phyloP scores from a whole-genome alignment of 2,329 filamentous ascomycete species.

The Pyricularia sp. region DNA sequence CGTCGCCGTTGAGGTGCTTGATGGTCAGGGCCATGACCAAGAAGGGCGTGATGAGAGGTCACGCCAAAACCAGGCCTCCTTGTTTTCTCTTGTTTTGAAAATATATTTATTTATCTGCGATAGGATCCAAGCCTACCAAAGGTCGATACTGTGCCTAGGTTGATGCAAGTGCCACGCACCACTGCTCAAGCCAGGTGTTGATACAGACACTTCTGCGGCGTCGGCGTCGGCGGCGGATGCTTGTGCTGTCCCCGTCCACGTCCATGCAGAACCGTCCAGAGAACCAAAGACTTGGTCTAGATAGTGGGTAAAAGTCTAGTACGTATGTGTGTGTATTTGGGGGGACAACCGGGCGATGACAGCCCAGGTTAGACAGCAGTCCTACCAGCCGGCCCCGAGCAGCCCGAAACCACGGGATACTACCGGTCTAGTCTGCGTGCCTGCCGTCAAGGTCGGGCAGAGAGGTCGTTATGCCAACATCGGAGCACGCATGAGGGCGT shows the following conservation, averaged over 20 bases:
- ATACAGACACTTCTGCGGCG: not conserved
- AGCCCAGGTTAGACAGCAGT: not conserved
- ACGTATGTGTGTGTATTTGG: no score
- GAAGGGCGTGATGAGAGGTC: not conserved
- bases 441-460: not conserved
- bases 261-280: not conserved
- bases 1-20: constrained; percentile 54
- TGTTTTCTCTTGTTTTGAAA: not conserved
- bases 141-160: no score
- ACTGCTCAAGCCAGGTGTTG: not conserved
- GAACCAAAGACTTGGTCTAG: no score
- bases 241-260: not conserved
- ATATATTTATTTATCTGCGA: not conserved
- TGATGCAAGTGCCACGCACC: not conserved
- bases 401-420: not conserved
- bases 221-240: not conserved
- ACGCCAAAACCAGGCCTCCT: not conserved
- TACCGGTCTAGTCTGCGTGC: not conserved
- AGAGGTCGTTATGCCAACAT: not conserved
- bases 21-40: constrained; percentile 51
- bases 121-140: not conserved
- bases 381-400: not conserved
- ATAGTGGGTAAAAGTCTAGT: no score
- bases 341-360: no score
- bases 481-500: not conserved